These are phyloP conservation scores for Trametes versicolor DNA, from an alignment of 1,284 basidiomycete species.

Conservation along the genomic window DNA sequence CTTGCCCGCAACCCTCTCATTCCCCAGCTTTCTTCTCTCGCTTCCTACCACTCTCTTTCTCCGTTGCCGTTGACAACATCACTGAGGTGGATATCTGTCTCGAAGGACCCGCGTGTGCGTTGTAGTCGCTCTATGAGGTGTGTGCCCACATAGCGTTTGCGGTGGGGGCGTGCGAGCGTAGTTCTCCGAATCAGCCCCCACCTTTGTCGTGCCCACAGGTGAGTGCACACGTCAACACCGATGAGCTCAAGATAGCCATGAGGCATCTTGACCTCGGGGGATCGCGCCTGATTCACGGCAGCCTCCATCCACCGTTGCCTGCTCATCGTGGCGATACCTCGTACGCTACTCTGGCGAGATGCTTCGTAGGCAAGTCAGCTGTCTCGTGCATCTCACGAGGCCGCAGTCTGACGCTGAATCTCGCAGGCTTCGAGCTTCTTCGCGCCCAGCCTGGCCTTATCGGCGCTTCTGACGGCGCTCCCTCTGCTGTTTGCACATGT, in stretches of 20 bases:
- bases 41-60: neutral
- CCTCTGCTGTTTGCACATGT: constrained; percentile 4
- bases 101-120: too few species aligned
- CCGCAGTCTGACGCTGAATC: neutral
- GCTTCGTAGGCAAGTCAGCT: neutral
- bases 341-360: too few species aligned
- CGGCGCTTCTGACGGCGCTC: neutral
- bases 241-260: neutral
- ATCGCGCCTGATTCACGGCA: neutral
- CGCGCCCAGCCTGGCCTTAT: neutral
- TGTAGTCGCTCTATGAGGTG: constrained; percentile 5
- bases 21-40: neutral
- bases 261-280: neutral
- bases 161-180: constrained; percentile 46
- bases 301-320: neutral
- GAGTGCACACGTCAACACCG: neutral
- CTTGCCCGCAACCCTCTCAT: neutral
- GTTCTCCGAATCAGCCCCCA: constrained; percentile 45
- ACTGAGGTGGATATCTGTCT: too few species aligned
- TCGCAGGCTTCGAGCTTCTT: neutral
- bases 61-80: neutral
- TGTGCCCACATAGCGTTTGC: neutral
- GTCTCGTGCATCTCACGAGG: neutral
- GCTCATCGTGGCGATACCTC: neutral
- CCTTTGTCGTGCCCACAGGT: constrained; percentile 1